Conservation (phyloP, 768 basidiomycete species). For the Galerina sulciceps region DNA sequence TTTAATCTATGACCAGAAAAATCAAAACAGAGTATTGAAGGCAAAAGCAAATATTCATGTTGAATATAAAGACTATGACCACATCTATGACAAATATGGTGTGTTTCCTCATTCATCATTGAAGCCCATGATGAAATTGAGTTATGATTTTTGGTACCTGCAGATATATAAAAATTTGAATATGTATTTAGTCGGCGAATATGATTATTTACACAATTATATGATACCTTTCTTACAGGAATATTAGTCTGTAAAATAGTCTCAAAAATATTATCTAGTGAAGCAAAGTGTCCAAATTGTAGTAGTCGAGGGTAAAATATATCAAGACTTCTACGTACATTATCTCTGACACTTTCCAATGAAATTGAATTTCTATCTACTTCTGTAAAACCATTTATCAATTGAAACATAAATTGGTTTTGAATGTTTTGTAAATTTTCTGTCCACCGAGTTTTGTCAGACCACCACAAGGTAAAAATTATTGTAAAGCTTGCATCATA, state of each 20-base stretch:
- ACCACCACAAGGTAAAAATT: slow-evolving; percentile 24
- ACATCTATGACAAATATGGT: neutral
- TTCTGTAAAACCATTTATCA: neutral
- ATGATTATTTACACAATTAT: neutral
- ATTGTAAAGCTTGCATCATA: slow-evolving; percentile 32
- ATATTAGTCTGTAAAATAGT: neutral
- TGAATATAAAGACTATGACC: neutral
- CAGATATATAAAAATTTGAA: neutral
- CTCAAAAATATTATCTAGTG: neutral
- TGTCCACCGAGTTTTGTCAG: neutral
- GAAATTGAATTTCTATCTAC: neutral
- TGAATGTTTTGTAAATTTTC: neutral
- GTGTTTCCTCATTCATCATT: neutral
- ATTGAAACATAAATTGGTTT: neutral
- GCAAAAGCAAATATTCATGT: too few species aligned
- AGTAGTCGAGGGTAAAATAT: neutral
- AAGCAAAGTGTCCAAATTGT: neutral
- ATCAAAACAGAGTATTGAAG: too few species aligned
- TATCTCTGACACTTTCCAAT: neutral
- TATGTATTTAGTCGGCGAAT: neutral
- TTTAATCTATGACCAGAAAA: too few species aligned
- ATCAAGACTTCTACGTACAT: neutral
- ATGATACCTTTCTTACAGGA: neutral
- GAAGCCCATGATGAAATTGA: neutral
- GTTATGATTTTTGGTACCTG: neutral